Percentiles rank a stretch among this genome's conserved stretches.
Evolutionary conservation across 495 filamentous ascomycete genomes (phyloP).

Genomic region (Talaromyces wortmannii): DNA sequence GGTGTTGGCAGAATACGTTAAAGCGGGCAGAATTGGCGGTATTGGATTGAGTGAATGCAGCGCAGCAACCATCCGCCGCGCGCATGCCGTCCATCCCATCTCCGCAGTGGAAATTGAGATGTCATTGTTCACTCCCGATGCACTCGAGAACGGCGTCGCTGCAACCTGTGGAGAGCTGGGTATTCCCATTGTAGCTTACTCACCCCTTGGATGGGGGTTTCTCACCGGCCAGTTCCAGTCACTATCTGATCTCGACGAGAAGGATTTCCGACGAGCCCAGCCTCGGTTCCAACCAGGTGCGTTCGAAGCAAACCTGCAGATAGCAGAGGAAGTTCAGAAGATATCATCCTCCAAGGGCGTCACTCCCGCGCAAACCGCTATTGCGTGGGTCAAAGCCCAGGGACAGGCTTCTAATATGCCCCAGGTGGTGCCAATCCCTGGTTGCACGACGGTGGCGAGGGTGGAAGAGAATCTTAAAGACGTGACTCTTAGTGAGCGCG

Average conservation of each 20-base stretch:
- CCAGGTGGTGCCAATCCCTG: conserved; percentile 67
- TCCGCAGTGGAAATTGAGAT: conserved; percentile 59
- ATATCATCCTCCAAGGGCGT: conserved; percentile 58
- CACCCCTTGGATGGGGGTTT: conserved; percentile 34
- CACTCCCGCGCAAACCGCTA: conserved; percentile 62
- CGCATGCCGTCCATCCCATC: conserved; percentile 51
- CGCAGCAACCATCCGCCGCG: conserved; percentile 49
- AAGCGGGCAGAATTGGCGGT: conserved; percentile 54
- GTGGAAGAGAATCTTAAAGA: conserved; percentile 44
- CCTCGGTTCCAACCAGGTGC: conserved; percentile 61
- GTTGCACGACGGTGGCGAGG: conserved; percentile 44
- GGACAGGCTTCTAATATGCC: conserved; percentile 36
- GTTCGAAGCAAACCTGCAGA: conserved; percentile 59
- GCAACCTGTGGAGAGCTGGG: conserved; percentile 51
- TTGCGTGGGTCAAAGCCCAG: conserved; percentile 55
- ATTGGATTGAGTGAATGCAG: conserved; percentile 52
- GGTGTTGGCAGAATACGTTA: conserved; percentile 25
- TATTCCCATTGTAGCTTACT: conserved; percentile 59
- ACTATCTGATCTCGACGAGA: background rate
- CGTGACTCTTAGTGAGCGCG: conserved; percentile 14
- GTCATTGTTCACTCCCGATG: conserved; percentile 36
- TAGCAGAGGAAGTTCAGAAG: conserved; percentile 51
- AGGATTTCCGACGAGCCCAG: background rate
- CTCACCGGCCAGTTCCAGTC: conserved; percentile 40
- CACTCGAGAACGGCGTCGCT: conserved; percentile 61